phyloP scores from a whole-genome alignment of 495 filamentous ascomycete species.

The Hypoxylon intermedium region DNA sequence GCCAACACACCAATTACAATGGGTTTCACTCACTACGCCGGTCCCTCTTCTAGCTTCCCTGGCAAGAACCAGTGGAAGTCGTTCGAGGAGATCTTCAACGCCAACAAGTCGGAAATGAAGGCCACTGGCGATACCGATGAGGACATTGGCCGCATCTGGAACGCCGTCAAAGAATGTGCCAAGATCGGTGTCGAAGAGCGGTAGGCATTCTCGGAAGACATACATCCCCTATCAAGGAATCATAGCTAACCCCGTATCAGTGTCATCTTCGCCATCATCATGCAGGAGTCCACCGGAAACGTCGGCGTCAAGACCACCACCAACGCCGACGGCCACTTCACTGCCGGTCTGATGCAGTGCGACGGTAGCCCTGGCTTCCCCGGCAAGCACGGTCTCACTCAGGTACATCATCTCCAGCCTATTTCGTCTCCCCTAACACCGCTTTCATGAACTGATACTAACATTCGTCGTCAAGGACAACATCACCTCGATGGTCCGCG shows the following conservation, averaged over 20 bases:
- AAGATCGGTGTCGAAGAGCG: slow-evolving; percentile 52
- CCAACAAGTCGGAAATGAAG: slow-evolving; percentile 46
- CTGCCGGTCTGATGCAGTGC: slow-evolving; percentile 50
- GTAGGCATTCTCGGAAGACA: slow-evolving; percentile 12
- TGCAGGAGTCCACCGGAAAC: slow-evolving; percentile 54
- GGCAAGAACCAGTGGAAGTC: slow-evolving; percentile 42
- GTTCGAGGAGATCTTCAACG: slow-evolving; percentile 49
- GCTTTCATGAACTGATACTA: not conserved
- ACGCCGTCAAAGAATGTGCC: slow-evolving; percentile 42
- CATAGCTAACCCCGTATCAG: slow-evolving; percentile 3
- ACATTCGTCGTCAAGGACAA: slow-evolving; percentile 30
- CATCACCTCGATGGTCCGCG: slow-evolving; percentile 49
- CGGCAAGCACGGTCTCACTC: slow-evolving; percentile 43
- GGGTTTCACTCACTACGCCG: slow-evolving; percentile 43
- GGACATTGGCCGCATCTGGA: slow-evolving; percentile 47
- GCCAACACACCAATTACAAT: slow-evolving; percentile 17
- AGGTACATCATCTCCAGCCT: slow-evolving; percentile 38
- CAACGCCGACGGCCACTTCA: slow-evolving; percentile 42
- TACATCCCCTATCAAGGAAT: not conserved
- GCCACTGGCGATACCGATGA: slow-evolving; percentile 43
- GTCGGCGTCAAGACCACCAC: slow-evolving; percentile 48
- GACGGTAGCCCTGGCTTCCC: slow-evolving; percentile 42
- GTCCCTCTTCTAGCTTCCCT: slow-evolving; percentile 47
- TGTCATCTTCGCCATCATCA: slow-evolving; percentile 53
- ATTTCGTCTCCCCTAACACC: not conserved